Evolutionary conservation across 2,329 filamentous ascomycete species (phyloP).

Genomic region (Aspergillus amoenus): DNA sequence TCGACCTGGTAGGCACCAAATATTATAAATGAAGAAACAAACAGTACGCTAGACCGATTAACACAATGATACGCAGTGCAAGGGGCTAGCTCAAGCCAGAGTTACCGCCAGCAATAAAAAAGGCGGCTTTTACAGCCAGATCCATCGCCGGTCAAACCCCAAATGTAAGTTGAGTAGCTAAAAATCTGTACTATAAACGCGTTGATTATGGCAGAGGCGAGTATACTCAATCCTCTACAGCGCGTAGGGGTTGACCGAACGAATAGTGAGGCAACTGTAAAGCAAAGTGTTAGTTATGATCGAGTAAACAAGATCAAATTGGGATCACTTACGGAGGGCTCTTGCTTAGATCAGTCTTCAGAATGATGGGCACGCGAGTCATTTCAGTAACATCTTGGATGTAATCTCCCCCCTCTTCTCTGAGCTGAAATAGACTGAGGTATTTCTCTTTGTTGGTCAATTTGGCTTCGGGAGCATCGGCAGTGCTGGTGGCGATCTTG

Average conservation of each 20-base stretch:
- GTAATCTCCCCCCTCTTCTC: slow-evolving; percentile 91
- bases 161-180: slow-evolving; percentile 14
- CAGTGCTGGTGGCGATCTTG: slow-evolving; percentile 69
- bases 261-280: slow-evolving; percentile 49
- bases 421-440: slow-evolving; percentile 79
- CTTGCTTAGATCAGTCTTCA: slow-evolving; percentile 98
- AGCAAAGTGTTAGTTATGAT: slow-evolving; percentile 21
- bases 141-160: slow-evolving; percentile 14
- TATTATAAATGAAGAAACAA: slow-evolving; percentile 20
- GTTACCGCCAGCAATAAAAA: slow-evolving; percentile 6
- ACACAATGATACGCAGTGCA: slow-evolving; percentile 19
- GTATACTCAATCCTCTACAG: slow-evolving; percentile 33
- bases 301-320: not conserved
- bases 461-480: slow-evolving; percentile 74
- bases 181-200: slow-evolving; percentile 23
- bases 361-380: slow-evolving; percentile 93
- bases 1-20: slow-evolving; percentile 12
- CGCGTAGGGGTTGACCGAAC: slow-evolving; percentile 53
- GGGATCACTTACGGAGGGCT: slow-evolving; percentile 86
- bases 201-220: slow-evolving; percentile 24
- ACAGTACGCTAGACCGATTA: slow-evolving; percentile 26
- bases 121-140: slow-evolving; percentile 13
- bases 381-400: slow-evolving; percentile 99
- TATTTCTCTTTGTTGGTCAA: slow-evolving; percentile 96
- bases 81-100: slow-evolving; percentile 2